Evolutionary conservation across 2,329 filamentous ascomycete genomes (phyloP).

Genomic region (Epichloe amarillans): DNA sequence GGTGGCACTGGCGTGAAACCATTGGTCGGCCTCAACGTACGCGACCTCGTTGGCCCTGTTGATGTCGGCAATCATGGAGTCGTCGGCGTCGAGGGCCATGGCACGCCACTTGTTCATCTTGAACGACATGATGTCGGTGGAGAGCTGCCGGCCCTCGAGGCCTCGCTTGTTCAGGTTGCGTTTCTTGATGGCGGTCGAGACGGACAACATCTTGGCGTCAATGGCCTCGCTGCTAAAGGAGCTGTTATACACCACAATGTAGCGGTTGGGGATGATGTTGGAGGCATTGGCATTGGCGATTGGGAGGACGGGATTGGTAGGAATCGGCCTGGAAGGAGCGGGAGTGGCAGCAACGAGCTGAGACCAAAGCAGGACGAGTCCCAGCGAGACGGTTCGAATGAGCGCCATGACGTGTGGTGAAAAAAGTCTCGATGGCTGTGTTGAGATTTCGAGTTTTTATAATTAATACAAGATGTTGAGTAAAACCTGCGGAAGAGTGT

Average conservation of each 20-base stretch:
- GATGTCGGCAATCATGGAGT: conserved; percentile 35
- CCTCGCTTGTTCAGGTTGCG: conserved; percentile 42
- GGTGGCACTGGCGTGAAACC: conserved; percentile 29
- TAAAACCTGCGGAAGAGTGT: not conserved
- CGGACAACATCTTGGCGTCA: conserved; percentile 32
- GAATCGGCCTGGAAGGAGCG: not conserved
- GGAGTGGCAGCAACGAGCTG: conserved; percentile 1
- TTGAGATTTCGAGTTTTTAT: not conserved
- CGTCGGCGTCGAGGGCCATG: conserved; percentile 38
- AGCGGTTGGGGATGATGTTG: conserved; percentile 40
- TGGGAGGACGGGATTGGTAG: conserved; percentile 19
- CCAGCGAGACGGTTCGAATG: not conserved
- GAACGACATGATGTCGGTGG: conserved; percentile 32
- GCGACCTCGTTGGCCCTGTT: conserved; percentile 33
- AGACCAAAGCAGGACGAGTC: not conserved
- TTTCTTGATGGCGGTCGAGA: conserved; percentile 38
- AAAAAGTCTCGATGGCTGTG: too few species aligned
- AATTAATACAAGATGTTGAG: not conserved
- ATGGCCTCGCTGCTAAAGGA: conserved; percentile 35
- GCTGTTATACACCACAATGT: conserved; percentile 53
- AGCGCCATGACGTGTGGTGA: not conserved
- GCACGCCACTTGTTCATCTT: conserved; percentile 37
- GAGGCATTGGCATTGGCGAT: conserved; percentile 35
- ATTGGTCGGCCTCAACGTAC: conserved; percentile 40
- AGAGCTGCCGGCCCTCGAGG: conserved; percentile 32